Conservation (phyloP, 208 protist species). For the Crithidia brevicula region DNA sequence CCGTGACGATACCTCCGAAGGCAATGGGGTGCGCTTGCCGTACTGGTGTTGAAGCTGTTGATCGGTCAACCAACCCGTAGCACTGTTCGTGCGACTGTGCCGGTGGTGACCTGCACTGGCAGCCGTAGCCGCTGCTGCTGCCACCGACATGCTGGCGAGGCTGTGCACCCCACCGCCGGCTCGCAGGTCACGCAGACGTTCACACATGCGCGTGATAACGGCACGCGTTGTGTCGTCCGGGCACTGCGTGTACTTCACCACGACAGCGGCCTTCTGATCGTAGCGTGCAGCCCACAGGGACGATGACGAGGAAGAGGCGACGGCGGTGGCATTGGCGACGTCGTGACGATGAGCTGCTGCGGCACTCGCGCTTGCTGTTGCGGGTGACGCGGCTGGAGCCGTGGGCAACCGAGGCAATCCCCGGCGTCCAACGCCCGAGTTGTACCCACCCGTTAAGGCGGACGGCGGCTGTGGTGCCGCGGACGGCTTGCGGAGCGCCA, state of each 20-base stretch:
- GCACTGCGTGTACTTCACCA: constrained; percentile 62
- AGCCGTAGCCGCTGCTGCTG: neutral
- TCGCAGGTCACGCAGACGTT: constrained; percentile 59
- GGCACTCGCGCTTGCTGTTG: neutral
- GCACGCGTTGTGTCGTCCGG: constrained; percentile 53
- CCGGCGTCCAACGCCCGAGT: neutral
- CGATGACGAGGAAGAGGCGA: no score
- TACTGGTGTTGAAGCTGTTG: neutral
- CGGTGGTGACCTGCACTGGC: neutral
- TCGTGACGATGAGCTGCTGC: no score
- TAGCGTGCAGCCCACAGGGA: constrained; percentile 32
- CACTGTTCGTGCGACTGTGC: neutral
- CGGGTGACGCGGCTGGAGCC: neutral
- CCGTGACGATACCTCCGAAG: neutral
- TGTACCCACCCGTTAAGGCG: neutral
- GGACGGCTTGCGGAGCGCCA: constrained; percentile 33
- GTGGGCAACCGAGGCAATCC: neutral
- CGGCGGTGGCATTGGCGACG: neutral
- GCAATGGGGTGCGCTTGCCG: neutral
- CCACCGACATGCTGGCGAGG: neutral
- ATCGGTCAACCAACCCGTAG: neutral
- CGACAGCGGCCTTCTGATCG: constrained; percentile 24
- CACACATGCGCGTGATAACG: constrained; percentile 57
- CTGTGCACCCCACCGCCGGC: constrained; percentile 5
- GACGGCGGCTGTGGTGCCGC: neutral